A percentile compares a stretch with the other conserved stretches of the same genome.
phyloP scores from a whole-genome alignment of 768 basidiomycete genomes.

The Astraeus odoratus region DNA sequence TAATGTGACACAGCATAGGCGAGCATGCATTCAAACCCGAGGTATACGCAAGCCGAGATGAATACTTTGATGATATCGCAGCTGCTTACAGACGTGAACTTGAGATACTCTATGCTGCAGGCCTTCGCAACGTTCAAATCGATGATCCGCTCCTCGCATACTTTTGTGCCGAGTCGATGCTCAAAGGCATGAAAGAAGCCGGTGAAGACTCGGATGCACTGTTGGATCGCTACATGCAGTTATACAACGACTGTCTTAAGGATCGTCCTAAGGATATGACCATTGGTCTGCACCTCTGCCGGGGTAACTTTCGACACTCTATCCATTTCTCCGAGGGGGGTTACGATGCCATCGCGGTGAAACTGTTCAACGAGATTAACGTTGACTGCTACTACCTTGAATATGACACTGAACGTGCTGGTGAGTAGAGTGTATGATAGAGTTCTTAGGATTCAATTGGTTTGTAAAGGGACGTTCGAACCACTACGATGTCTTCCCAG shows the following conservation, averaged over 20 bases:
- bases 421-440: conserved; percentile 13
- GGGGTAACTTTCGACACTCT: conserved; percentile 28
- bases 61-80: conserved; percentile 44
- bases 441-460: background rate
- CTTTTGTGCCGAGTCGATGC: conserved; percentile 57
- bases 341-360: conserved; percentile 38
- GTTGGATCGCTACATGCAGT: conserved; percentile 49
- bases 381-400: conserved; percentile 42
- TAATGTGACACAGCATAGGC: conserved; percentile 5
- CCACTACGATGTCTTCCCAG: conserved; percentile 26
- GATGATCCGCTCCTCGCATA: conserved; percentile 47
- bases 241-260: conserved; percentile 34
- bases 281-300: conserved; percentile 38
- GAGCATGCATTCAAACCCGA: conserved; percentile 16
- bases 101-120: conserved; percentile 36
- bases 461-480: conserved; percentile 22
- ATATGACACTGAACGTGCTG: conserved; percentile 42
- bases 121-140: conserved; percentile 38
- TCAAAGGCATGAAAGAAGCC: conserved; percentile 50
- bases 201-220: conserved; percentile 57
- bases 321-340: conserved; percentile 40
- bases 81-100: conserved; percentile 41
- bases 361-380: conserved; percentile 38
- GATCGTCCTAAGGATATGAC: conserved; percentile 33
- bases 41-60: conserved; percentile 24